Evolutionary conservation across 2,329 filamentous ascomycete genomes (phyloP).

Genomic region (Curvularia sp.): DNA sequence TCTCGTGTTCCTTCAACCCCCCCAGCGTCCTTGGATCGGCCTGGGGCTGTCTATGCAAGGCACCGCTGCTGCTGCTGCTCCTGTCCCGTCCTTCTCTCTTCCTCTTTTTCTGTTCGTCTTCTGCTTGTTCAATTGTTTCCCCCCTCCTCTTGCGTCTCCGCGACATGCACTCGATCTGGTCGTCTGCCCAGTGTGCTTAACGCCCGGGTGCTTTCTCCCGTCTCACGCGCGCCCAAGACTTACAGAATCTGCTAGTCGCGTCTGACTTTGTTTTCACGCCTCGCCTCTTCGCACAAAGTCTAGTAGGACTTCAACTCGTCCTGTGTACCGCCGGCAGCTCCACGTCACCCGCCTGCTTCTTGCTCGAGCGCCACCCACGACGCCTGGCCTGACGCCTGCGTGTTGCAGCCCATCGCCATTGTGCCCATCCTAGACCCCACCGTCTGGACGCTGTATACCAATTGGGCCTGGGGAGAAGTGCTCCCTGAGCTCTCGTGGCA

Average conservation of each 20-base stretch:
- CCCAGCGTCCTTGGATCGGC: constrained; percentile 35
- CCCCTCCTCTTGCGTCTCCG: constrained; percentile 13
- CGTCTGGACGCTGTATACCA: constrained; percentile 33
- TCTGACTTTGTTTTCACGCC: constrained; percentile 29
- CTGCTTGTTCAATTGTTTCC: neutral
- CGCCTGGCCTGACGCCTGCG: constrained; percentile 32
- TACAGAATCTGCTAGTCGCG: constrained; percentile 9
- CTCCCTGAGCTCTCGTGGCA: constrained; percentile 16
- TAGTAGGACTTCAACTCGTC: constrained; percentile 26
- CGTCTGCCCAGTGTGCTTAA: constrained; percentile 21
- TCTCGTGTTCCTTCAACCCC: constrained; percentile 26
- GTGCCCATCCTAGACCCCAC: constrained; percentile 34
- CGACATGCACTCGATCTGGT: constrained; percentile 32
- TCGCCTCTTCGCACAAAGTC: constrained; percentile 22
- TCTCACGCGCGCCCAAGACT: constrained; percentile 13
- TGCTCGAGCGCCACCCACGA: constrained; percentile 18
- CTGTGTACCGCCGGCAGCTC: constrained; percentile 35
- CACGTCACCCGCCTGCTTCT: constrained; percentile 32
- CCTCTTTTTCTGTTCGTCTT: constrained; percentile 3
- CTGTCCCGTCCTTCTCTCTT: constrained; percentile 20
- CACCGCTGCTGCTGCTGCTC: constrained; percentile 37
- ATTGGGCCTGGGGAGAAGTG: constrained; percentile 14
- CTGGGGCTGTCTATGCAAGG: constrained; percentile 47
- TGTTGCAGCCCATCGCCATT: constrained; percentile 31
- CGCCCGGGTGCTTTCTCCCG: constrained; percentile 15